Evolutionary conservation across 768 basidiomycete species (phyloP).

Genomic region (Leucocoprinus sp.): DNA sequence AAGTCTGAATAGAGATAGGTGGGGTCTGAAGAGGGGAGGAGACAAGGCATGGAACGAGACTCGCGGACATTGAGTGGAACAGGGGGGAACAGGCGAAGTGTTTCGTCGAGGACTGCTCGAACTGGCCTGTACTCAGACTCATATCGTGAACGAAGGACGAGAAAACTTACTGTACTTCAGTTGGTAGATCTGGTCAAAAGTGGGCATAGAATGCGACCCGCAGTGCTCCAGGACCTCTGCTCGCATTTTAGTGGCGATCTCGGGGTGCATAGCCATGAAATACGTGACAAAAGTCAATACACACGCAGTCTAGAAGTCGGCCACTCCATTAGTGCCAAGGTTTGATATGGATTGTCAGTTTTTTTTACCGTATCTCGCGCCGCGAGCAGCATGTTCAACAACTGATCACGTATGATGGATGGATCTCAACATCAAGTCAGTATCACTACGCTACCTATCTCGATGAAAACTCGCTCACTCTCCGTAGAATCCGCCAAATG

Average conservation of each 20-base stretch:
- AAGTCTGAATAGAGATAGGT: conserved; percentile 27
- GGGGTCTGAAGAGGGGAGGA: conserved; percentile 43
- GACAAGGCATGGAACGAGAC: conserved; percentile 37
- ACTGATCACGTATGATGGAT: conserved; percentile 63
- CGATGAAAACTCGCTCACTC: conserved; percentile 29
- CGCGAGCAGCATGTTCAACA: conserved; percentile 71
- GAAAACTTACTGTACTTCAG: conserved; percentile 53
- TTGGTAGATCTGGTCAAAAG: conserved; percentile 46
- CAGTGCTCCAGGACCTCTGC: conserved; percentile 53
- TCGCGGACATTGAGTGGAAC: conserved; percentile 68
- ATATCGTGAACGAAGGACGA: neutral
- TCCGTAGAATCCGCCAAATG: conserved; percentile 60
- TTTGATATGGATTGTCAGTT: neutral
- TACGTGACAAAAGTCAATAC: conserved; percentile 65
- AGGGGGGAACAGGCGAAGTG: conserved; percentile 69
- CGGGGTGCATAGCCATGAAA: conserved; percentile 58
- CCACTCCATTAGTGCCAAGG: neutral
- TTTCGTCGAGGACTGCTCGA: conserved; percentile 74
- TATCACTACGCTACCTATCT: neutral
- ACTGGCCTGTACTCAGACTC: conserved; percentile 29
- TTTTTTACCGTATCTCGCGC: conserved; percentile 64
- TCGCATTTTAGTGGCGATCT: conserved; percentile 43
- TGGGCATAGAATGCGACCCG: conserved; percentile 39
- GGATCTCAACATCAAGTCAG: conserved; percentile 35
- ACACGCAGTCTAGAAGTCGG: conserved; percentile 47